Percentiles rank a stretch among this genome's conserved stretches.
phyloP scores from a whole-genome alignment of 768 basidiomycete species.

The Rhizopogon vinicolor region DNA sequence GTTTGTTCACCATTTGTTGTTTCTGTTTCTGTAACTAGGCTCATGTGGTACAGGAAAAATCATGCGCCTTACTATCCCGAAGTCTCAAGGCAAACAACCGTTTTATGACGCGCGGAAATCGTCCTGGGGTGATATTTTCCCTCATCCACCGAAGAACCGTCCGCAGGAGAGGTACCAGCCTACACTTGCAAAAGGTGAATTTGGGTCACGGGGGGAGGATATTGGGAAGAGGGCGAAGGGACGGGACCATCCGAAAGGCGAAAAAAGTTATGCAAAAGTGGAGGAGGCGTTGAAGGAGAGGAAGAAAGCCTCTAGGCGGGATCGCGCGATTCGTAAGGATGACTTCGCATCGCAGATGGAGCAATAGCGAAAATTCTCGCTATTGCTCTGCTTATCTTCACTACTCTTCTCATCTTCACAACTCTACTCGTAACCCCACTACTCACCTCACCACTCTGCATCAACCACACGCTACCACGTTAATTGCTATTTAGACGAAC shows the following conservation, averaged over 20 bases:
- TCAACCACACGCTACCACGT: neutral
- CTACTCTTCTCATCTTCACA: too few relatives aligned
- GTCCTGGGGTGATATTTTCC: conserved; percentile 92
- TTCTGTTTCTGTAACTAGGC: neutral
- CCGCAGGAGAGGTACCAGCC: conserved; percentile 58
- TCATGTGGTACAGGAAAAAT: conserved; percentile 65
- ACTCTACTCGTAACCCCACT: neutral
- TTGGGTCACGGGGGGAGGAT: conserved; percentile 40
- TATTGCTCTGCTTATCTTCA: neutral
- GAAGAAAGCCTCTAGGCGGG: conserved; percentile 24
- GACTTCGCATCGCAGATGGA: neutral
- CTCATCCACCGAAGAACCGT: conserved; percentile 78
- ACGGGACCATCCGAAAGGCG: conserved; percentile 17
- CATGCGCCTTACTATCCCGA: conserved; percentile 87
- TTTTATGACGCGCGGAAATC: conserved; percentile 96
- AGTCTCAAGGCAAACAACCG: conserved; percentile 91
- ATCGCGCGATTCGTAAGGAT: conserved; percentile 1
- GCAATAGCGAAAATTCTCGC: neutral
- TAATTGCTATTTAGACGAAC: neutral
- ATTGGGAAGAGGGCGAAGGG: conserved; percentile 47
- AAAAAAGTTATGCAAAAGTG: conserved; percentile 23
- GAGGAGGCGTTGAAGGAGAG: conserved; percentile 34
- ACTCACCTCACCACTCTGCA: too few relatives aligned
- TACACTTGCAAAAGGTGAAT: conserved; percentile 24
- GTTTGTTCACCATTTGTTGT: conserved; percentile 31